Percentiles rank a stretch among this genome's conserved stretches.
Conservation (phyloP, 495 filamentous ascomycete genomes). For the Aspergillus haitiensis region DNA sequence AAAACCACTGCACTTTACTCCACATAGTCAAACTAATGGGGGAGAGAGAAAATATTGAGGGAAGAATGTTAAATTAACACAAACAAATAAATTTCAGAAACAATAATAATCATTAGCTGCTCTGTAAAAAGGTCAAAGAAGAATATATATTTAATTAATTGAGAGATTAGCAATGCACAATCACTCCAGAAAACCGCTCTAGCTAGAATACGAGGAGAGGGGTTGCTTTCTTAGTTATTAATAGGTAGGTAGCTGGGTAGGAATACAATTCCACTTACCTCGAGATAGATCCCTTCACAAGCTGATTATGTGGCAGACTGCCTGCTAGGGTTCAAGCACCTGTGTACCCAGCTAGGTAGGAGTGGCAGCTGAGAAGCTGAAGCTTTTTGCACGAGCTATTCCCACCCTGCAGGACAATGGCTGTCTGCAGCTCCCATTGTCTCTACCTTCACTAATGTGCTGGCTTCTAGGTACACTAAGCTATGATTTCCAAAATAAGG, state of each 20-base stretch:
- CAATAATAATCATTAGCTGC: not conserved
- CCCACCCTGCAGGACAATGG: not conserved
- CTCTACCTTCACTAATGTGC: not conserved
- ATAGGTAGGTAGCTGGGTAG: no score
- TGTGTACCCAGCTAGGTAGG: not conserved
- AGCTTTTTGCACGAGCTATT: not conserved
- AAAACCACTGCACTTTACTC: not conserved
- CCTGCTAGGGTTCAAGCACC: no score
- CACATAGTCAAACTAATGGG: slow-evolving; percentile 1
- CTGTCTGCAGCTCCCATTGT: not conserved
- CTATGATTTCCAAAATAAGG: not conserved
- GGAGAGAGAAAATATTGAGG: not conserved
- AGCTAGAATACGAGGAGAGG: no score
- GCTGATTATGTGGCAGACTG: no score
- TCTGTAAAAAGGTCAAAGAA: not conserved
- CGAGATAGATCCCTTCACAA: no score
- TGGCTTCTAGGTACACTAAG: not conserved
- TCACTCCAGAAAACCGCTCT: not conserved
- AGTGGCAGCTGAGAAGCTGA: not conserved
- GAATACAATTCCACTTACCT: no score
- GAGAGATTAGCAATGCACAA: not conserved
- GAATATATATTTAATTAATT: not conserved
- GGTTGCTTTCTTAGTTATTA: no score
- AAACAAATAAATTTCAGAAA: not conserved
- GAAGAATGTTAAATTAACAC: not conserved